phyloP scores from a whole-genome alignment of 2,329 filamentous ascomycete genomes.

The Pyrenochaeta sp. region DNA sequence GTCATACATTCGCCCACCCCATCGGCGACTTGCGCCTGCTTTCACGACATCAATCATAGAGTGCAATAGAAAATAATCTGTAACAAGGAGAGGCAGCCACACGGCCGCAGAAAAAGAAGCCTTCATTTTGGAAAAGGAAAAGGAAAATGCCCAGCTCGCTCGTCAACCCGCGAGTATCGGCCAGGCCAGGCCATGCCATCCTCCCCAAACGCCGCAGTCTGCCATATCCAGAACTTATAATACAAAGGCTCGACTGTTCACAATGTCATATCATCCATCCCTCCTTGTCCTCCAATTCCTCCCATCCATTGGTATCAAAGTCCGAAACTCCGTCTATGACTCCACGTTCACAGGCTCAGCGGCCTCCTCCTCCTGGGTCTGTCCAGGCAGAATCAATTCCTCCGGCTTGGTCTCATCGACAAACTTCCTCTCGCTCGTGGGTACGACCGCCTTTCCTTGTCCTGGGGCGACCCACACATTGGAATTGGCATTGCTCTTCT shows the following conservation, averaged over 20 bases:
- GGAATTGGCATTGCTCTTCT: constrained; percentile 73
- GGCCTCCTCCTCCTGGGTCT: constrained; percentile 23
- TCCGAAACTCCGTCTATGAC: constrained; percentile 18
- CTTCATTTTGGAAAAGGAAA: constrained; percentile 10
- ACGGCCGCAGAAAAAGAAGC: constrained; percentile 9
- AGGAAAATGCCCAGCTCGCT: background rate
- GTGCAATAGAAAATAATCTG: background rate
- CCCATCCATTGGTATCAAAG: constrained; percentile 23
- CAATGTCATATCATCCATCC: constrained; percentile 3
- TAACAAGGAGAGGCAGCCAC: constrained; percentile 15
- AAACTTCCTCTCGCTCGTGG: constrained; percentile 90
- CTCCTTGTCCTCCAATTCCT: constrained; percentile 5
- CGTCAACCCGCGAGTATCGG: background rate
- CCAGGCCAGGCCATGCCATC: constrained; percentile 10
- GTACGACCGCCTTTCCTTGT: constrained; percentile 55
- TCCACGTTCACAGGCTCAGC: constrained; percentile 30
- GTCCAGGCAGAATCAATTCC: constrained; percentile 74
- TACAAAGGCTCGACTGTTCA: constrained; percentile 29
- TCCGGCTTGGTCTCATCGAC: constrained; percentile 72
- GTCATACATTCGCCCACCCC: constrained; percentile 1
- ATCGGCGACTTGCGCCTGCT: too few species aligned
- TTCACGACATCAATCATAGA: background rate
- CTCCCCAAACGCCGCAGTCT: constrained; percentile 16
- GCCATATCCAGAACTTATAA: constrained; percentile 31
- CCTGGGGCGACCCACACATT: constrained; percentile 84